Conservation (phyloP, 176 grass and related monocot species). For the Eleusine indica region DNA sequence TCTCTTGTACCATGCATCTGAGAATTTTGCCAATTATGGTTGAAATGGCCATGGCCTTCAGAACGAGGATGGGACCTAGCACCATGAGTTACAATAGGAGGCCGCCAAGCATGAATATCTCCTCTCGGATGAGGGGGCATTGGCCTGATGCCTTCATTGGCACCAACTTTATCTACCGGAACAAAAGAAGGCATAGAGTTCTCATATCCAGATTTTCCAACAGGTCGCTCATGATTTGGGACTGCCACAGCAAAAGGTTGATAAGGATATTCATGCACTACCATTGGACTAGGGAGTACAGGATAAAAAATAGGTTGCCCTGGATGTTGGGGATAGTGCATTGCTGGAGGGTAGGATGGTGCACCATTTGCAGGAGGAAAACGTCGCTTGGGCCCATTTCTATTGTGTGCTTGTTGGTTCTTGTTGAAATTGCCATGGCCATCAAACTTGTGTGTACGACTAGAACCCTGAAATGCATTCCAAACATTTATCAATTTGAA, state of each 20-base stretch:
- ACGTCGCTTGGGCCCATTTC: constrained; percentile 63
- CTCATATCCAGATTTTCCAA: constrained; percentile 60
- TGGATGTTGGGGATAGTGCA: constrained; percentile 64
- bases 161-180: constrained; percentile 55
- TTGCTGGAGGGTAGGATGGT: constrained; percentile 56
- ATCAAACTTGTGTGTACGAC: constrained; percentile 58
- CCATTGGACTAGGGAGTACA: constrained; percentile 58
- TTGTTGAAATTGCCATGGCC: constrained; percentile 59
- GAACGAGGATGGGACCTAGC: constrained; percentile 50
- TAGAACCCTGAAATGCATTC: constrained; percentile 45
- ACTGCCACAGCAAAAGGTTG: constrained; percentile 47
- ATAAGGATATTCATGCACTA: constrained; percentile 69
- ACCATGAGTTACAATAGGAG: constrained; percentile 46
- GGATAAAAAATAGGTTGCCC: constrained; percentile 68
- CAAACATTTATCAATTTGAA: neutral
- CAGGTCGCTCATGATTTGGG: constrained; percentile 49
- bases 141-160: constrained; percentile 58
- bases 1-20: constrained; percentile 56
- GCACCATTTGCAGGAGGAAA: constrained; percentile 53
- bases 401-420: constrained; percentile 57
- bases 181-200: constrained; percentile 43
- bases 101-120: constrained; percentile 62
- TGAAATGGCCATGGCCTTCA: constrained; percentile 58
- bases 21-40: constrained; percentile 50
- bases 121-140: constrained; percentile 47